Evolutionary conservation across 1,139 yeast genomes (phyloP).

Genomic region (Pichia sp.): DNA sequence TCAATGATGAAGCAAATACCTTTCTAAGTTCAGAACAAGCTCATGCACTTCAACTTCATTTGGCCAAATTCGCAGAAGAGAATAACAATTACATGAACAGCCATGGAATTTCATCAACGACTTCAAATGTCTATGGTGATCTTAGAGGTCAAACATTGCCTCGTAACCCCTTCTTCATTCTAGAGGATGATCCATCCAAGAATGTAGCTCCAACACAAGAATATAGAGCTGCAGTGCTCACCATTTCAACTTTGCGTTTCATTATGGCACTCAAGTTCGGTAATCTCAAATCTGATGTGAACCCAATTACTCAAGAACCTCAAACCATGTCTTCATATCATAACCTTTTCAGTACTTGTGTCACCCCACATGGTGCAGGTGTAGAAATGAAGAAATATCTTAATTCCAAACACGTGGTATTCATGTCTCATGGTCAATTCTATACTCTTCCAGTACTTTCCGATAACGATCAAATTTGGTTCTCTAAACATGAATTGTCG

Average conservation of each 20-base stretch:
- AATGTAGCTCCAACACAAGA: constrained; percentile 53
- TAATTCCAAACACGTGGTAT: constrained; percentile 42
- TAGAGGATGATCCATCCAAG: constrained; percentile 67
- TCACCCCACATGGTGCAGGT: constrained; percentile 47
- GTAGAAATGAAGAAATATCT: constrained; percentile 29
- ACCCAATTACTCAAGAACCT: constrained; percentile 44
- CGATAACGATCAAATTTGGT: constrained; percentile 34
- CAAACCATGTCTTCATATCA: constrained; percentile 62
- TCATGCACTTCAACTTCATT: constrained; percentile 45
- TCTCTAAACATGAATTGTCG: constrained; percentile 51
- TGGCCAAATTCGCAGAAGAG: constrained; percentile 34
- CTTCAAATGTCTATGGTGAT: constrained; percentile 62
- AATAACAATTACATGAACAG: constrained; percentile 53
- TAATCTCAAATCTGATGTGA: constrained; percentile 47
- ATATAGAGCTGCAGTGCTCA: constrained; percentile 58
- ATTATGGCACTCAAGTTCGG: constrained; percentile 50
- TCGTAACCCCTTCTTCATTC: constrained; percentile 63
- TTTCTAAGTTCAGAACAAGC: constrained; percentile 39
- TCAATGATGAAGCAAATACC: constrained; percentile 36
- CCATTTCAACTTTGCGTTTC: constrained; percentile 60
- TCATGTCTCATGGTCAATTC: constrained; percentile 57
- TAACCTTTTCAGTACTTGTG: constrained; percentile 61
- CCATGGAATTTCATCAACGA: constrained; percentile 48
- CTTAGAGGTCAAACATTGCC: constrained; percentile 61
- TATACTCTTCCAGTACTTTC: constrained; percentile 52